These are phyloP conservation scores for Populus simonii DNA, from an alignment of 345 rosid species.

Conservation along the genomic window DNA sequence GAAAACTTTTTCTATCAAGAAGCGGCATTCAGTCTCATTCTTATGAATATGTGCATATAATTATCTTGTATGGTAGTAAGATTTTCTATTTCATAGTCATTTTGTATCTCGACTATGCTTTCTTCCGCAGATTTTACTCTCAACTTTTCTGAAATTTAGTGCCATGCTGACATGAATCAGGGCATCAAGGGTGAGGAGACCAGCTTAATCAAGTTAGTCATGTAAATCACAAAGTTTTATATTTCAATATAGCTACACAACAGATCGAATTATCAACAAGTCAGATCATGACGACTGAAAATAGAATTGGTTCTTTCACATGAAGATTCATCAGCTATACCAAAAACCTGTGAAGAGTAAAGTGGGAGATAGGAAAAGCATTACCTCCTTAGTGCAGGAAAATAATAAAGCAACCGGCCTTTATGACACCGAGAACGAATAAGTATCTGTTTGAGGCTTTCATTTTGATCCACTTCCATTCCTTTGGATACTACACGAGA, in stretches of 20 bases:
- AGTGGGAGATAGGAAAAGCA: background rate
- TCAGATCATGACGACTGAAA: background rate
- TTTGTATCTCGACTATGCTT: background rate
- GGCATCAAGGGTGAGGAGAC: background rate
- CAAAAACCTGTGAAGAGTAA: background rate
- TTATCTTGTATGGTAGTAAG: background rate
- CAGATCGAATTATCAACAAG: background rate
- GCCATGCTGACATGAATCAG: background rate
- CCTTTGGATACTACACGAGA: slow-evolving; percentile 54
- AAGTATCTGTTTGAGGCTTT: slow-evolving; percentile 68
- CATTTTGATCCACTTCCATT: slow-evolving; percentile 34
- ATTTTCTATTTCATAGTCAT: slow-evolving; percentile 2
- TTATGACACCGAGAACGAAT: slow-evolving; percentile 77
- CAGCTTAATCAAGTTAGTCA: background rate
- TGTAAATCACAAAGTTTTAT: background rate
- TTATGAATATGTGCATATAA: background rate
- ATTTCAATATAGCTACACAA: slow-evolving; percentile 2
- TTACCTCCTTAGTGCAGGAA: slow-evolving; percentile 68
- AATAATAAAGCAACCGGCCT: slow-evolving; percentile 88
- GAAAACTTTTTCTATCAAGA: background rate
- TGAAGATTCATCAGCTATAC: background rate
- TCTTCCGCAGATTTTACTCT: background rate
- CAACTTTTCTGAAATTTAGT: background rate
- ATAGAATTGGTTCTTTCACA: background rate
- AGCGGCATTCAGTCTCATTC: background rate